These are phyloP conservation scores for Silene vulgaris DNA, from an alignment of 179 eudicot genomes.

Conservation along the genomic window DNA sequence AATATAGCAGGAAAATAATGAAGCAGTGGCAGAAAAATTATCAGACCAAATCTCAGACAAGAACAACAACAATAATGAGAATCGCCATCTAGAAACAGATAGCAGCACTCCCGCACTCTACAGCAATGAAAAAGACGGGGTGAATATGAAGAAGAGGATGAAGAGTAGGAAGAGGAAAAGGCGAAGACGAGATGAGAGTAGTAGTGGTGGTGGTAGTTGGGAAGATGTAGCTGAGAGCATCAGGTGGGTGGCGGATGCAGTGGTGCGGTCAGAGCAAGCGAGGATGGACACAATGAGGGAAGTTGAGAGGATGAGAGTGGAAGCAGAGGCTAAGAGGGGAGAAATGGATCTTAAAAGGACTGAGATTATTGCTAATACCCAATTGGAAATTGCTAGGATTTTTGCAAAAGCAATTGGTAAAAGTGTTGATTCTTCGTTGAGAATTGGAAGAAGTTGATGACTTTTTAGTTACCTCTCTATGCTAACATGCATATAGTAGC, in stretches of 20 bases:
- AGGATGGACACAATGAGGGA: conserved; percentile 77
- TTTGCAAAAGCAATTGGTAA: conserved; percentile 51
- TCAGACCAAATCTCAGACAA: conserved; percentile 41
- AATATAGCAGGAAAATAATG: conserved; percentile 38
- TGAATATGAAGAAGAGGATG: conserved; percentile 24
- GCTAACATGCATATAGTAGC: too few relatives aligned
- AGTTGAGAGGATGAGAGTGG: conserved; percentile 75
- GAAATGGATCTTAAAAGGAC: conserved; percentile 85
- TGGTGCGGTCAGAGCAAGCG: conserved; percentile 64
- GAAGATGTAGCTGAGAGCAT: conserved; percentile 68
- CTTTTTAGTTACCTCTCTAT: not conserved
- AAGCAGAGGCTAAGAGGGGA: conserved; percentile 78
- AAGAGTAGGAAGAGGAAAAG: conserved; percentile 32
- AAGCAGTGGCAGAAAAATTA: conserved; percentile 27
- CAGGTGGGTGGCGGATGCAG: conserved; percentile 64
- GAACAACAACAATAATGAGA: conserved; percentile 24
- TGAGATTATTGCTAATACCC: conserved; percentile 85
- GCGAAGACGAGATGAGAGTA: conserved; percentile 35
- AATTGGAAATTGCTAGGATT: conserved; percentile 86
- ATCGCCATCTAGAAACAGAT: conserved; percentile 35
- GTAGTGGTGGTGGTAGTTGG: conserved; percentile 27
- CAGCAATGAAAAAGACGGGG: conserved; percentile 37
- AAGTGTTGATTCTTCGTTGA: conserved; percentile 49
- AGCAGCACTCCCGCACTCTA: conserved; percentile 71
- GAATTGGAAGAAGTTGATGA: conserved; percentile 42